Percentiles rank a stretch among this genome's conserved stretches.
These are phyloP conservation scores for Vinca major DNA, from an alignment of 305 asterid species.

Conservation along the genomic window DNA sequence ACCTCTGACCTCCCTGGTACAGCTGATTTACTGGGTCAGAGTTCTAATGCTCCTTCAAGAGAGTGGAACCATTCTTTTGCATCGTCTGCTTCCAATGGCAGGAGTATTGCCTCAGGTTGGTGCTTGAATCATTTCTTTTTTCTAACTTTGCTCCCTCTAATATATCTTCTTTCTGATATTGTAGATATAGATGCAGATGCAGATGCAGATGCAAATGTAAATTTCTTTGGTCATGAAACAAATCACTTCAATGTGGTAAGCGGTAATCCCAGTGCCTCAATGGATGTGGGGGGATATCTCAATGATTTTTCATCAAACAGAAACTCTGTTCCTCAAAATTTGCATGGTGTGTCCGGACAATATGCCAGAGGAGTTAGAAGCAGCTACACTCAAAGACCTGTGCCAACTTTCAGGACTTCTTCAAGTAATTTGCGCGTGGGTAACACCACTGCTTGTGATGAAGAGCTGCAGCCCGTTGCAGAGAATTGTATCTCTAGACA, in stretches of 20 bases:
- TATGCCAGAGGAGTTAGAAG: slow-evolving; percentile 47
- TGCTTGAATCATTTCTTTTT: slow-evolving; percentile 9
- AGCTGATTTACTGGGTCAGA: slow-evolving; percentile 39
- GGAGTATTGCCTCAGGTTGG: slow-evolving; percentile 39
- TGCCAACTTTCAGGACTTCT: slow-evolving; percentile 42
- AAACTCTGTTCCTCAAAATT: slow-evolving; percentile 33
- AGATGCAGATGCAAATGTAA: slow-evolving; percentile 38
- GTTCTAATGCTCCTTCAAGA: slow-evolving; percentile 32
- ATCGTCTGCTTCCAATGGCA: slow-evolving; percentile 42
- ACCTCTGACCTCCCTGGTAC: slow-evolving; percentile 33
- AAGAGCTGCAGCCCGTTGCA: slow-evolving; percentile 37
- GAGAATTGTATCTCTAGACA: slow-evolving; percentile 43
- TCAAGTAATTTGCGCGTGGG: slow-evolving; percentile 46
- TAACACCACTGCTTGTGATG: slow-evolving; percentile 36
- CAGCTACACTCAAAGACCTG: slow-evolving; percentile 40
- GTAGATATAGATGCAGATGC: slow-evolving; percentile 24
- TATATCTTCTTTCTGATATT: slow-evolving; percentile 19
- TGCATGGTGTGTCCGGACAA: slow-evolving; percentile 28
- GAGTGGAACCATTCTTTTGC: slow-evolving; percentile 40
- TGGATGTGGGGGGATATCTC: slow-evolving; percentile 36
- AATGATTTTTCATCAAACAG: slow-evolving; percentile 35
- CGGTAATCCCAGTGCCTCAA: slow-evolving; percentile 35
- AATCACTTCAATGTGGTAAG: slow-evolving; percentile 29
- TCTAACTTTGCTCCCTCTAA: slow-evolving; percentile 8
- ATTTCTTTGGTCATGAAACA: slow-evolving; percentile 37